Evolutionary conservation across 352 stramenopile species (phyloP), one percentile per base, ranked within the genome.

Genomic region (Globisporangium heterothallicum): DNA sequence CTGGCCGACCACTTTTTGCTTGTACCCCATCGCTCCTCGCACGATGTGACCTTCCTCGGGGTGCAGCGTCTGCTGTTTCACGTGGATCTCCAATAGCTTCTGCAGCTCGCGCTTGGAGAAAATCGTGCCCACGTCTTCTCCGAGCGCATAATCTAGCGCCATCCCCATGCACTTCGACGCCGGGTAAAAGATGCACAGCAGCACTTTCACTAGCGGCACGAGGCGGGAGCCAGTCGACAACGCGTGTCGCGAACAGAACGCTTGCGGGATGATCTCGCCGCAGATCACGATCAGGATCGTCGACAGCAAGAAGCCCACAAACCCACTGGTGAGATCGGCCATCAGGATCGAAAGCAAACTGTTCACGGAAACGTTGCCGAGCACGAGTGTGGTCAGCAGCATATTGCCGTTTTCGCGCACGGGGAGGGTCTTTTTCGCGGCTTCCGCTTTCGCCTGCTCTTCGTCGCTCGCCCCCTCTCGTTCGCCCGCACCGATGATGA

Each of bases 291-390:
- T 98, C 9, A 98, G 44, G 10, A 75, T 61, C 0, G 97, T 99
- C 10, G 95, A 98, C 2, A 87, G 61, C n/a, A 99, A 49, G 49
- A 99, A 98, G 24, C 96, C 95, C 30, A 93, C 59, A 24, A 94
- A 48, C 0, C 87, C 86, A 51, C 69, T 88, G 8, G 84, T 88
- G 48, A 97, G 74, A 41, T 97, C 88, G 7, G 92, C 94, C 73
- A 98, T 90, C 2, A 99, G 71, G 72, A 99, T 99, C 4, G 96
- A 98, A 4, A 99, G 68, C 36, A 98, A 38, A 32, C 94, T 93
- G 67, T 99, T 99, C 9, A 99, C 96, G 2, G 82, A 82, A 2
- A 99, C 94, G 60, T 99, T 99, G 45, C 96, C 96, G 10, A 99
- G 64, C 14, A 99, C 76, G 30, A 99, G 74, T 16, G 97, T 99